Evolutionary conservation across 192 early-diverging fungal genomes (phyloP), one percentile per base, ranked within the genome.

Genomic region (Chytriomyces sp.): DNA sequence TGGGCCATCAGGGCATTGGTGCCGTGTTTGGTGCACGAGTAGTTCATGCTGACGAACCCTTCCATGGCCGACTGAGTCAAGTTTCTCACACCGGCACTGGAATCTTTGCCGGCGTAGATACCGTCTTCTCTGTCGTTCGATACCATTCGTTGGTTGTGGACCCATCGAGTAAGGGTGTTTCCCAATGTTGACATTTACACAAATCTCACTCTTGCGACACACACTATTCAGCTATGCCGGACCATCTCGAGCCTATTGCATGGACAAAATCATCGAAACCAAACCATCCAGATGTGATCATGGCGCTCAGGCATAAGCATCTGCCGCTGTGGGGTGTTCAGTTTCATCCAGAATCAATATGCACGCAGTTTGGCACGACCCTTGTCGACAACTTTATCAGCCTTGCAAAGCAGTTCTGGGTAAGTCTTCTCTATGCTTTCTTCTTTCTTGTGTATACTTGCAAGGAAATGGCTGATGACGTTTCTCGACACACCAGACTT

Each of bases 261-360:
- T 92, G 86, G 85, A 91, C 83, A 44, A 7, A 20, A 53, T 71
- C 69, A 16, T 23, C 49, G 5, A 78, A 82, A 7, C 44, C 45
- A 4, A 50, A 61, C n/a, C 77, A 69, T 5, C 66, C 59, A 2
- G 68, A 86, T 13, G 80, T 81, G 4, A 86, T 98, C 11, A 96
- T 96, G 95, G 96, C 89, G 1, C 79, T 98, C 46, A 79, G 87
- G 63, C 95, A 96, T 82, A 81, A 65, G 20, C 67, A 53, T 1
- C 79, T 85, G 20, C 95, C 94, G 44, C 80, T 97, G 9, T 95
- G 90, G 83, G 93, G 94, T 9, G 94, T 98, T 49, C 97, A 98
- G 74, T 97, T 97, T 79, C 97, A 98, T 75, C 97, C 97, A 7
- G 97, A 98, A 81, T 96, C 95, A 2, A 92, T 98, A 16, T 94